These are phyloP conservation scores for Arthrinium phaeospermum DNA, from an alignment of 2,329 filamentous ascomycete species.

Conservation along the genomic window DNA sequence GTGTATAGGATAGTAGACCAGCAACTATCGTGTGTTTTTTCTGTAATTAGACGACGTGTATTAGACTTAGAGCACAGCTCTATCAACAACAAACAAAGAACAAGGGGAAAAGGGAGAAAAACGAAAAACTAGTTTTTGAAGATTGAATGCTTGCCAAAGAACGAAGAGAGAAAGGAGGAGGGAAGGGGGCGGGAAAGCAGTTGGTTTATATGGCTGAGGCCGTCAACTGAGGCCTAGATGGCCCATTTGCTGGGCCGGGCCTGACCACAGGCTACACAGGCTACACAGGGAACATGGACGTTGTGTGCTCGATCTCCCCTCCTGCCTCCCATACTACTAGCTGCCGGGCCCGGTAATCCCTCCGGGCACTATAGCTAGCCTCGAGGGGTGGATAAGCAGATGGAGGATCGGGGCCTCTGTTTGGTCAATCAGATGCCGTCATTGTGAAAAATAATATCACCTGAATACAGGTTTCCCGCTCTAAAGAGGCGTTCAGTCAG, in stretches of 20 bases:
- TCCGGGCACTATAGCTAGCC: constrained; percentile 29
- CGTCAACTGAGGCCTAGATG: constrained; percentile 38
- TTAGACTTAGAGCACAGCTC: constrained; percentile 62
- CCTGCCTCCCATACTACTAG: constrained; percentile 29
- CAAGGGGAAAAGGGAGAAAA: constrained; percentile 50
- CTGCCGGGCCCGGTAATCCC: constrained; percentile 27
- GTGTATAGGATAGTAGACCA: constrained; percentile 55
- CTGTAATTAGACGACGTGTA: constrained; percentile 44
- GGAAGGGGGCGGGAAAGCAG: constrained; percentile 44
- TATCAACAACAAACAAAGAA: constrained; percentile 45
- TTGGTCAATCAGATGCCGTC: constrained; percentile 29
- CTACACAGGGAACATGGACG: background rate
- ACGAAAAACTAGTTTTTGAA: constrained; percentile 58
- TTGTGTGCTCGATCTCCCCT: background rate
- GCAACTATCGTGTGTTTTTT: constrained; percentile 46
- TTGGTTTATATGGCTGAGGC: constrained; percentile 46
- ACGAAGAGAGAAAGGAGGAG: constrained; percentile 49
- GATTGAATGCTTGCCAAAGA: constrained; percentile 72
- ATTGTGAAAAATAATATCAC: background rate
- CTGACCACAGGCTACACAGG: background rate
- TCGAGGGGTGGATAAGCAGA: constrained; percentile 28
- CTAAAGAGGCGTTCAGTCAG: constrained; percentile 30
- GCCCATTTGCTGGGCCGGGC: constrained; percentile 24
- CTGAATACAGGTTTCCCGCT: constrained; percentile 31
- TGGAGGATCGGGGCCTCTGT: constrained; percentile 29